Base-by-base conservation (phyloP, 176 grass and related monocot genomes). In the Zea luxurians region DNA sequence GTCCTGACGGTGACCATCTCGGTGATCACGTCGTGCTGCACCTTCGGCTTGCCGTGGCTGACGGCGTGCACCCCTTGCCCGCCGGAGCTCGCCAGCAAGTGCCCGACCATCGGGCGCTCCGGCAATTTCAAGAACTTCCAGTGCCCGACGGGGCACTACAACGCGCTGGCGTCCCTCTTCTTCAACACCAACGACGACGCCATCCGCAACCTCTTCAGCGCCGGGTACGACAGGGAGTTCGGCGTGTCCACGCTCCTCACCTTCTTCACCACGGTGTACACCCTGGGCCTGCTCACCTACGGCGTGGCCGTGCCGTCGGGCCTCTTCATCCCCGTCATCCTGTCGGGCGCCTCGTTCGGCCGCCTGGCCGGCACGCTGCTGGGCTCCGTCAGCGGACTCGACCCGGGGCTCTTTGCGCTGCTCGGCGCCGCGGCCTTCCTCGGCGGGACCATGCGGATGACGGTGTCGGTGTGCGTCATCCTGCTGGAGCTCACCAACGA, bases 111-210 rank as follows among this genome's bases (percentile, higher is more conserved):
- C 38, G 85, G 88, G 61, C 88, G 88, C 9, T 90, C 83, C 0
- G 91, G 91, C 36, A 93, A 93, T 70, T 93, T 83, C 76, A 93
- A 90, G 85, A 90, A 77, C 61, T 88, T 93, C 38, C 80, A 76
- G 66, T 93, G 91, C 20, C 83, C 88, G 0, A 53, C 67, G 1
- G 83, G 88, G 10, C 88, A 93, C 0, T 93, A 93, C 82, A 93
- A 93, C 40, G 85, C 81, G 35, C 36, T 93, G 59, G 91, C 88
- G 4, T 93, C 91, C 11, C 88, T 93, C 41, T 90, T 93, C 54
- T 85, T 93, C 75, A 90, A 90, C 76, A 88, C 91, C 61, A 93
- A 93, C 64, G 88, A 93, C 46, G 85, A 93, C 46, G 85, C 91
- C 72, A 88, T 93, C 75, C 88, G 91, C 15, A 93, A 93, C 54